phyloP scores from a whole-genome alignment of 2,329 filamentous ascomycete genomes.

The Orbilia javanica region DNA sequence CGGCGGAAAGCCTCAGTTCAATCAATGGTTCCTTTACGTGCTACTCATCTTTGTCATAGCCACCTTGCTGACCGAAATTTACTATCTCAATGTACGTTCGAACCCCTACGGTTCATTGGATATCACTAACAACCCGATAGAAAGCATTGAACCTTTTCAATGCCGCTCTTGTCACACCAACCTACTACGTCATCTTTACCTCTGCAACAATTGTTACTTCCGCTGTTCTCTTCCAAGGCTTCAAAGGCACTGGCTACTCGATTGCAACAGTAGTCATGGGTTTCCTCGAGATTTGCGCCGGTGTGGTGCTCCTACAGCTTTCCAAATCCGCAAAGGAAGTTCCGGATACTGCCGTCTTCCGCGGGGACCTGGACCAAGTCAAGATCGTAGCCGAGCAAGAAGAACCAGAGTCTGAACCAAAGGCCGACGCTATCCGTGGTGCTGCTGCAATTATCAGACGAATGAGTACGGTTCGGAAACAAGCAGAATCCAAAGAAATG shows the following conservation, averaged over 20 bases:
- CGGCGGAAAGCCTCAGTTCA: conserved; percentile 86
- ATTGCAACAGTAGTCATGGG: conserved; percentile 85
- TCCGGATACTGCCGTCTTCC: conserved; percentile 90
- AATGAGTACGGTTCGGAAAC: conserved; percentile 79
- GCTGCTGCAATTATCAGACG: conserved; percentile 87
- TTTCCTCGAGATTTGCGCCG: conserved; percentile 92
- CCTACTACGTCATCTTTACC: conserved; percentile 99
- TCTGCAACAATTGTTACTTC: conserved; percentile 95
- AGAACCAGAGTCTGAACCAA: conserved; percentile 94
- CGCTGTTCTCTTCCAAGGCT: conserved; percentile 89
- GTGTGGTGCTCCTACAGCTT: conserved; percentile 92
- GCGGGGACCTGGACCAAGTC: conserved; percentile 92
- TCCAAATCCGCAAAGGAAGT: conserved; percentile 98
- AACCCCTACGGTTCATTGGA: not conserved
- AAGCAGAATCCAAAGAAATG: conserved; percentile 83
- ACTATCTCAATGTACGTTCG: conserved; percentile 90
- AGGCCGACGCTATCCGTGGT: conserved; percentile 94
- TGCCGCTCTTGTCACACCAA: conserved; percentile 94
- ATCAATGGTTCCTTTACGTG: conserved; percentile 97
- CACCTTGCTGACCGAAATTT: conserved; percentile 93
- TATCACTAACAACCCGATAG: conserved; percentile 67
- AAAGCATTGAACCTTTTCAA: conserved; percentile 99
- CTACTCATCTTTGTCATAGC: conserved; percentile 87
- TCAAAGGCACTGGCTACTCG: conserved; percentile 83
- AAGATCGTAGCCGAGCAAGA: conserved; percentile 95